Base-by-base conservation (phyloP, 176 grass and related monocot genomes). In the Puya raimondii region DNA sequence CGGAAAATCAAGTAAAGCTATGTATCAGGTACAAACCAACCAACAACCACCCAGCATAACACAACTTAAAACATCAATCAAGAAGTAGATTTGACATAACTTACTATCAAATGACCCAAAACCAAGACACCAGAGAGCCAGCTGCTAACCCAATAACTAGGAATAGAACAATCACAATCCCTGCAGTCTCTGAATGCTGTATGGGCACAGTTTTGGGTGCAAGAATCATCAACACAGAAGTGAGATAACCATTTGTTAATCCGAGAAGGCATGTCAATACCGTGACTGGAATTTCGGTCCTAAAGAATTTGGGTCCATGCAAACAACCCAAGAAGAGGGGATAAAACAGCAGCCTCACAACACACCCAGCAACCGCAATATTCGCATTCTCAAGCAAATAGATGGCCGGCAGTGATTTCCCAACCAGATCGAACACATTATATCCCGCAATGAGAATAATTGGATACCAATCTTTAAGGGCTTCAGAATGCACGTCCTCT, bases 401-500 rank as follows among this genome's bases (percentile, higher is more conserved):
- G 65, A 87, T 11, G 0, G 89, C 89, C 0, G 94, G 80, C 33
- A 97, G 77, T 21, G 76, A 68, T 74, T 97, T 97, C 49, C 94
- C 94, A 2, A 92, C 47, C 5, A 97, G 81, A 79, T 97, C 94
- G 3, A 92, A 97, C 67, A 93, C 78, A 29, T 97, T 97, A 80
- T 88, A 97, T 51, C 89, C 89, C 9, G 65, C 71, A 12, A 97
- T 92, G 59, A 97, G 89, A 26, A 97, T 72, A 42, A 97, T 90
- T 0, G 94, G 87, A 51, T 97, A 97, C 94, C 94, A 97, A 51
- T 97, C 94, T 50, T 80, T 80, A 20, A 97, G 86, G 9, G 69
- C 23, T 61, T 90, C 89, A 1, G 94, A 97, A 72, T 92, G 94
- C 57, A 92, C 94, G 11, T 97, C 94, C 81, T 97, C 94, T 11